Conservation (phyloP, 169 alveolate species). For the Neospora caninum region DNA sequence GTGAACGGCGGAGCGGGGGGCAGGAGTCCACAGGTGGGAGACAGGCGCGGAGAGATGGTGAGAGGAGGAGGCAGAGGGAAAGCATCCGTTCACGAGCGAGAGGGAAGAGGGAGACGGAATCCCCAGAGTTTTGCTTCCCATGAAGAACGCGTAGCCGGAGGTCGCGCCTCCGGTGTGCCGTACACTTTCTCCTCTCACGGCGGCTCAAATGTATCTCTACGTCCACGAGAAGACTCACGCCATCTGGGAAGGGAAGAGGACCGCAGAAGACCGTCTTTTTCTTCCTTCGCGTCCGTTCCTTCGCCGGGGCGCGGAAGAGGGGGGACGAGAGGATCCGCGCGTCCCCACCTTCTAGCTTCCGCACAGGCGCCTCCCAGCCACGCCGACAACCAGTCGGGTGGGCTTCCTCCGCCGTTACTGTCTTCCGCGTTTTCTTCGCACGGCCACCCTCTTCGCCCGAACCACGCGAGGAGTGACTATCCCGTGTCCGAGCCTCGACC, state of each 20-base stretch:
- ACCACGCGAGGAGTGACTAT: neutral
- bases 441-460: neutral
- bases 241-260: neutral
- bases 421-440: neutral
- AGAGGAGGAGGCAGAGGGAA: neutral
- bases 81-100: neutral
- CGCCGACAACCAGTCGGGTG: neutral
- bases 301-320: neutral
- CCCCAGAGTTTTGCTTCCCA: neutral
- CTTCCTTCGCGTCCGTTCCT: neutral
- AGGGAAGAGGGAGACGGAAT: conserved; percentile 2
- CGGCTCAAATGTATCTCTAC: conserved; percentile 1
- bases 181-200: neutral
- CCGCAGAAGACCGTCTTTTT: neutral
- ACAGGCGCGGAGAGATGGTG: neutral
- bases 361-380: neutral
- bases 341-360: neutral
- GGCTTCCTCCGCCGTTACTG: neutral
- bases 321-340: neutral
- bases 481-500: neutral
- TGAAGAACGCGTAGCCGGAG: neutral
- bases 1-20: conserved; percentile 6
- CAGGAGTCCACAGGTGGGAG: neutral
- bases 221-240: neutral
- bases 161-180: neutral